Conservation (phyloP, 352 stramenopile genomes). For the Thraustochytrium sp. region DNA sequence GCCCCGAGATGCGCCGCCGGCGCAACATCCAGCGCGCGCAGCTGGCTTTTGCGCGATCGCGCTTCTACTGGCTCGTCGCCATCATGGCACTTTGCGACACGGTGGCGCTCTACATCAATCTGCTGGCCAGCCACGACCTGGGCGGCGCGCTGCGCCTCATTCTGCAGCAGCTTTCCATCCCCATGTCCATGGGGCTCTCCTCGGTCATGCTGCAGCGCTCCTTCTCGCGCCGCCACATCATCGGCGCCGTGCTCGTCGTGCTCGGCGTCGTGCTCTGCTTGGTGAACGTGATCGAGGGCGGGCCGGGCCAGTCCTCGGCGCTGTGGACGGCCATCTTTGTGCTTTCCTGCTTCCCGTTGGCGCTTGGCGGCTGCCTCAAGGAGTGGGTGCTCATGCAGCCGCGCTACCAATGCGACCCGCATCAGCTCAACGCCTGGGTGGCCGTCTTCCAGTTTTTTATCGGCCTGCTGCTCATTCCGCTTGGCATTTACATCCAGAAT, state of each 20-base stretch:
- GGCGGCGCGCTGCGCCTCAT: slow-evolving; percentile 30
- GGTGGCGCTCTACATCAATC: slow-evolving; percentile 36
- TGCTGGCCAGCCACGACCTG: slow-evolving; percentile 35
- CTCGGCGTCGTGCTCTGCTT: slow-evolving; percentile 37
- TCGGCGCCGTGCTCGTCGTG: slow-evolving; percentile 11
- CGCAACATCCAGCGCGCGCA: not conserved
- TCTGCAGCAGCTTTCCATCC: slow-evolving; percentile 44
- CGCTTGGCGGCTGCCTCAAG: slow-evolving; percentile 36
- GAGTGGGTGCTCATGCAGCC: slow-evolving; percentile 30
- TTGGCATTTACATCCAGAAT: slow-evolving; percentile 37
- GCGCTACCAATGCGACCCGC: not conserved
- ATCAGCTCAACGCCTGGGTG: slow-evolving; percentile 37
- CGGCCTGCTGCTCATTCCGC: not conserved
- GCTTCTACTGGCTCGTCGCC: not conserved
- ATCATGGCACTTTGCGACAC: slow-evolving; percentile 42
- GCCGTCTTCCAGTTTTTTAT: slow-evolving; percentile 22
- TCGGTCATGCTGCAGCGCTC: not conserved
- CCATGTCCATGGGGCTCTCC: slow-evolving; percentile 34
- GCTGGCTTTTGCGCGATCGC: not conserved
- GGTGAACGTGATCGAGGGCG: slow-evolving; percentile 30
- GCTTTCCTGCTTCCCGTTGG: slow-evolving; percentile 27
- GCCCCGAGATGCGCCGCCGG: not conserved
- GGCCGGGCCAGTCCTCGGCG: slow-evolving; percentile 18
- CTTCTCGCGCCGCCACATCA: slow-evolving; percentile 24
- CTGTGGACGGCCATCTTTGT: slow-evolving; percentile 18